Conservation (phyloP, 108 stramenopile genomes). For the Nitzschia sp. region DNA sequence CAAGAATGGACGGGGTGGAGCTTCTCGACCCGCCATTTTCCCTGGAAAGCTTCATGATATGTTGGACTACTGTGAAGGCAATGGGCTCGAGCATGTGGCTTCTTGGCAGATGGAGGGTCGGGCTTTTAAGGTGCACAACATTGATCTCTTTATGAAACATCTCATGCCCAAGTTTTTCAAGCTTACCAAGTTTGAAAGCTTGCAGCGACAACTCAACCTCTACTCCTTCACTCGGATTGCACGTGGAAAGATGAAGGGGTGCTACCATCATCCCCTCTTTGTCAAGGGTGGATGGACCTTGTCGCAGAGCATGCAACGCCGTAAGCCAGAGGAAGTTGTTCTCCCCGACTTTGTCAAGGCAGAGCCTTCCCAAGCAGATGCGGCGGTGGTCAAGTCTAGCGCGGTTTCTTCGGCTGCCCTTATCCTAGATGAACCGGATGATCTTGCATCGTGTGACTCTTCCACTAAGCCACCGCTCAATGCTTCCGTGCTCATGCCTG, state of each 20-base stretch:
- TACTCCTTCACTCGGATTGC: conserved; percentile 65
- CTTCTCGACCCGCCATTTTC: conserved; percentile 21
- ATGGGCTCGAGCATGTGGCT: conserved; percentile 40
- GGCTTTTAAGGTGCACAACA: conserved; percentile 50
- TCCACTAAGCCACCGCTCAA: no score
- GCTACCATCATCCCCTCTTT: conserved; percentile 69
- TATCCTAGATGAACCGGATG: no score
- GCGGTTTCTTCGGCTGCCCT: no score
- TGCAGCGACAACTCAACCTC: conserved; percentile 88
- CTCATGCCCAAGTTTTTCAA: conserved; percentile 82
- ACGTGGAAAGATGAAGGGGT: conserved; percentile 40
- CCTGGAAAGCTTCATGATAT: conserved; percentile 52
- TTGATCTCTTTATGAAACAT: conserved; percentile 44
- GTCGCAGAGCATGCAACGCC: conserved; percentile 15
- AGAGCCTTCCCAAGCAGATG: no score
- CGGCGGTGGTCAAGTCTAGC: no score
- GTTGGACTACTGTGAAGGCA: conserved; percentile 39
- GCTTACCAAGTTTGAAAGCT: conserved; percentile 73
- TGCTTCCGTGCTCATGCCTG: no score
- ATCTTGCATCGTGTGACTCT: no score
- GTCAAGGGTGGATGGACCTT: conserved; percentile 25
- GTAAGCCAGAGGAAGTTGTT: conserved; percentile 6
- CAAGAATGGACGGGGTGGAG: neutral
- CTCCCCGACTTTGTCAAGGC: neutral
- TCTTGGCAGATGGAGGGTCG: conserved; percentile 66